A percentile compares a stretch with the other conserved stretches of the same genome.
Evolutionary conservation across 176 grass and related monocot genomes (phyloP).

Genomic region (Oryza nivara): DNA sequence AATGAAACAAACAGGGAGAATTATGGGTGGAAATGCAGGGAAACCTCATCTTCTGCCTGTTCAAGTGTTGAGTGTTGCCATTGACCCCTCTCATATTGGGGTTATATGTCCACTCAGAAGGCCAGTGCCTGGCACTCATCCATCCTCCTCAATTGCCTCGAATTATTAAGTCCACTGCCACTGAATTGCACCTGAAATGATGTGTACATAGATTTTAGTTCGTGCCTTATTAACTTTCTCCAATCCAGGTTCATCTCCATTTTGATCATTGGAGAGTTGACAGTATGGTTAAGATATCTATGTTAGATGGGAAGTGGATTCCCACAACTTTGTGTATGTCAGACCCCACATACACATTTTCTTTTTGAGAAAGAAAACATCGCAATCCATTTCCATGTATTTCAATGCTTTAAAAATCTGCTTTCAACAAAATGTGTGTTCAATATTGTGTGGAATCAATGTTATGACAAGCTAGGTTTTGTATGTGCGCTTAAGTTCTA

Average conservation of each 20-base stretch:
- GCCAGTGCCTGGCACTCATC: conserved; percentile 25
- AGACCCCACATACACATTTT: not conserved
- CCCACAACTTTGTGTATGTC: not conserved
- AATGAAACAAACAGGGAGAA: not conserved
- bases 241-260: not conserved
- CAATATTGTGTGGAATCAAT: not conserved
- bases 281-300: not conserved
- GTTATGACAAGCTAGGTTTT: not conserved
- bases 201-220: conserved; percentile 1
- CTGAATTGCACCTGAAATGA: conserved; percentile 38
- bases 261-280: not conserved
- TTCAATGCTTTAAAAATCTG: not conserved
- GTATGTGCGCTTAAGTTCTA: not conserved
- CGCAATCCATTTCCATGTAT: not conserved
- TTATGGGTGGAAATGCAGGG: conserved; percentile 18
- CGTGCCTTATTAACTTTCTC: not conserved
- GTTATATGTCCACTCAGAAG: conserved; percentile 38
- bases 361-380: not conserved
- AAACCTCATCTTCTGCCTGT: conserved; percentile 44
- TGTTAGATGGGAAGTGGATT: not conserved
- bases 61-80: conserved; percentile 42
- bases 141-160: conserved; percentile 36
- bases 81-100: conserved; percentile 22
- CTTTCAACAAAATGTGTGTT: not conserved
- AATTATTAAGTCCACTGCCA: conserved; percentile 50